Conservation (phyloP, 2,329 filamentous ascomycete species). For the Chalara sp. region DNA sequence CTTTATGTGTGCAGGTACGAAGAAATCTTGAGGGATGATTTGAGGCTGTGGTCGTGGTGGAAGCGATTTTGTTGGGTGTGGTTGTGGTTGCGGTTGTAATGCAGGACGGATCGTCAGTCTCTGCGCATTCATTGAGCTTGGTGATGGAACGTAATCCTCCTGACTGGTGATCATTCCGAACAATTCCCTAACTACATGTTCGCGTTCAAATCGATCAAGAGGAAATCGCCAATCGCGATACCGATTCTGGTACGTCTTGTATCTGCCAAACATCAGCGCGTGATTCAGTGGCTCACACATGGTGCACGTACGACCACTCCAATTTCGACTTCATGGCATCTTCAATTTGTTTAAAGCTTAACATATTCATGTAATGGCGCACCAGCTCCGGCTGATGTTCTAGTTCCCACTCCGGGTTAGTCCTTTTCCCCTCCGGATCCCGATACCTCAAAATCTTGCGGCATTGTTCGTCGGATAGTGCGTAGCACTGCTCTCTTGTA, state of each 20-base stretch:
- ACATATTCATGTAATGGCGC: constrained; percentile 20
- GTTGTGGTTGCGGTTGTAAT: constrained; percentile 5
- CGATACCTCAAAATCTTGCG: constrained; percentile 15
- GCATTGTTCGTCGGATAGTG: constrained; percentile 19
- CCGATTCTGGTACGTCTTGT: constrained; percentile 21
- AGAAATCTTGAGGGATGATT: not conserved
- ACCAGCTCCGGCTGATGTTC: constrained; percentile 19
- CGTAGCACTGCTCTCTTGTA: constrained; percentile 17
- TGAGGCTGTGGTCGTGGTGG: not conserved
- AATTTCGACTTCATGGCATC: constrained; percentile 17
- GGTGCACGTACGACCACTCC: constrained; percentile 18
- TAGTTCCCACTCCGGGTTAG: constrained; percentile 17
- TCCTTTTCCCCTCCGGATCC: constrained; percentile 14
- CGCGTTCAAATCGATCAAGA: constrained; percentile 13
- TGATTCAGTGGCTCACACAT: not conserved
- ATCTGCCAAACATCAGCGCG: constrained; percentile 10
- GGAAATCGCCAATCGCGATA: constrained; percentile 20
- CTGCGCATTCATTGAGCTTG: not conserved
- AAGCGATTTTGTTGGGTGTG: not conserved
- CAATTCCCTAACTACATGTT: constrained; percentile 14
- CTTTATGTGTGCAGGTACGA: not conserved
- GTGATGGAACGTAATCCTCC: not conserved
- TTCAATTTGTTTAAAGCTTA: constrained; percentile 19
- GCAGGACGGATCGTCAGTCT: constrained; percentile 1
- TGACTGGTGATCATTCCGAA: constrained; percentile 14